These are phyloP conservation scores for Aspergillus clavatus DNA, from an alignment of 2,329 filamentous ascomycete genomes.

Conservation along the genomic window DNA sequence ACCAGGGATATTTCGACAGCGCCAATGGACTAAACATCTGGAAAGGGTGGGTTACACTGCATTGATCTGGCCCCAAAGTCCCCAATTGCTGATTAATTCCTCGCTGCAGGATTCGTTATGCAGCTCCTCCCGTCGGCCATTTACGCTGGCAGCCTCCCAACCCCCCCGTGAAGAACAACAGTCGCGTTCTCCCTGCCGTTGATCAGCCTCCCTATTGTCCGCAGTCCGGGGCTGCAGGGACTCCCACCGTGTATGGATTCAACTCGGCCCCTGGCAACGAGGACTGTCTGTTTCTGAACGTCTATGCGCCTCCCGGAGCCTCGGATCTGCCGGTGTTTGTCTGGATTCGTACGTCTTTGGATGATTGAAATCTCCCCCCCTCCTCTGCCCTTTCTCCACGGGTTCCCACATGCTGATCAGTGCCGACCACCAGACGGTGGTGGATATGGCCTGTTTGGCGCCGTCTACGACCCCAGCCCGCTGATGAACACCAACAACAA, in stretches of 20 bases:
- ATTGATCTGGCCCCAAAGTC: conserved; percentile 2
- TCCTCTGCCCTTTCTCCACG: too few relatives aligned
- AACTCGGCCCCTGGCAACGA: conserved; percentile 22
- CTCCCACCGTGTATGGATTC: conserved; percentile 13
- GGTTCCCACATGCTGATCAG: not conserved
- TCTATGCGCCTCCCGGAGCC: conserved; percentile 23
- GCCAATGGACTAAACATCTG: conserved; percentile 42
- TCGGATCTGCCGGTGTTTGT: conserved; percentile 32
- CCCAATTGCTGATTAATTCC: not conserved
- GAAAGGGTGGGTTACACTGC: conserved; percentile 42
- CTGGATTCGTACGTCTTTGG: conserved; percentile 20
- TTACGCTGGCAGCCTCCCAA: conserved; percentile 33
- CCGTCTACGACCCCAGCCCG: conserved; percentile 33
- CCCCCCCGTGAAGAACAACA: conserved; percentile 20
- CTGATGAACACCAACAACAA: conserved; percentile 48
- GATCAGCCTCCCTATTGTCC: conserved; percentile 30
- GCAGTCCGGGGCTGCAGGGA: conserved; percentile 21
- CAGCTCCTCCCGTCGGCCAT: conserved; percentile 29
- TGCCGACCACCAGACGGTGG: conserved; percentile 19
- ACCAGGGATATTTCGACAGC: conserved; percentile 41
- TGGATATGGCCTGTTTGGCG: conserved; percentile 38
- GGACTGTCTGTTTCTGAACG: conserved; percentile 37
- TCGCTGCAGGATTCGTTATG: conserved; percentile 35
- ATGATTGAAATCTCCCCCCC: too few relatives aligned
- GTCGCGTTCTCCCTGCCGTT: conserved; percentile 20